phyloP scores from a whole-genome alignment of 2,329 filamentous ascomycete genomes.

The Fusarium sp. region DNA sequence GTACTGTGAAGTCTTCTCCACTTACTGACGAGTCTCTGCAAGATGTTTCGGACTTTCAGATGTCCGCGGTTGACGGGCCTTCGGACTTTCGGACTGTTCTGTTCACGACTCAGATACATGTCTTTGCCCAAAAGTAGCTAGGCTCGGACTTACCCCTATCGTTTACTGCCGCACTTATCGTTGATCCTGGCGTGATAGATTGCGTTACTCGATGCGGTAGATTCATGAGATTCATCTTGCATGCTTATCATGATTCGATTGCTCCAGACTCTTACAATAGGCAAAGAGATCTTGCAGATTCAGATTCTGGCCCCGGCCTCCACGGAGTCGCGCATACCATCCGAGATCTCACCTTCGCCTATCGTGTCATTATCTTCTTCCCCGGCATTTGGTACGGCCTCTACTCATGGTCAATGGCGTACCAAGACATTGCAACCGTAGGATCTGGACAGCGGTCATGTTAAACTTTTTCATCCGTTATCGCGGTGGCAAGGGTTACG shows the following conservation, averaged over 20 bases:
- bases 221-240: background rate
- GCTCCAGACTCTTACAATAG: background rate
- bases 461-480: background rate
- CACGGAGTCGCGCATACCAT: background rate
- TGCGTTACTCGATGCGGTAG: background rate
- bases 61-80: background rate
- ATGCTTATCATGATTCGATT: background rate
- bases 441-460: background rate
- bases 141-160: background rate
- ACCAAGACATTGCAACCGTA: background rate
- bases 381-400: background rate
- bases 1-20: background rate
- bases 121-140: background rate
- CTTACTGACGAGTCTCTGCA: background rate
- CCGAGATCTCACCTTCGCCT: background rate
- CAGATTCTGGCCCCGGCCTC: background rate
- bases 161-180: background rate
- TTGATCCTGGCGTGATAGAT: background rate
- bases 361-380: background rate
- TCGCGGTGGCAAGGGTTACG: background rate
- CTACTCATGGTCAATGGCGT: background rate
- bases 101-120: background rate
- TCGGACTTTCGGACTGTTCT: background rate
- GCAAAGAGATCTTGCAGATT: background rate
- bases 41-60: background rate